phyloP scores from a whole-genome alignment of 2,329 filamentous ascomycete species.

The Colletotrichum eleusines region DNA sequence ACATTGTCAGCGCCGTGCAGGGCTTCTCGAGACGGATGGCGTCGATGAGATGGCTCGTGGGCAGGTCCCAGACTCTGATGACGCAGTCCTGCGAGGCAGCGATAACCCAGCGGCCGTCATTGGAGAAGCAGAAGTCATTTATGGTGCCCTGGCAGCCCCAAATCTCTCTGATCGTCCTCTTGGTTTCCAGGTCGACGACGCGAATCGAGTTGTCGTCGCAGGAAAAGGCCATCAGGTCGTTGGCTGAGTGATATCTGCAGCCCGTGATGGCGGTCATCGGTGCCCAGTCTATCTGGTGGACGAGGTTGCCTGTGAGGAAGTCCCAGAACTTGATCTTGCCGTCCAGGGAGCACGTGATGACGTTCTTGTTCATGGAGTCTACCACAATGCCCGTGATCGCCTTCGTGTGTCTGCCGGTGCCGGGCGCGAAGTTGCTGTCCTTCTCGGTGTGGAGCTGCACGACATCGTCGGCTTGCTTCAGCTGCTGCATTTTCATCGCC shows the following conservation, averaged over 20 bases:
- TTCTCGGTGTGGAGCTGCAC: slow-evolving; percentile 64
- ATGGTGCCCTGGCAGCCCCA: slow-evolving; percentile 82
- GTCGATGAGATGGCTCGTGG: slow-evolving; percentile 95
- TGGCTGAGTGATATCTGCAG: slow-evolving; percentile 84
- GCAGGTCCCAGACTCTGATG: slow-evolving; percentile 92
- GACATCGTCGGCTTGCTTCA: slow-evolving; percentile 69
- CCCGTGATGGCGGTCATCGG: slow-evolving; percentile 80
- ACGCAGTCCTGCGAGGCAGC: slow-evolving; percentile 85
- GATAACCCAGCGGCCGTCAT: slow-evolving; percentile 93
- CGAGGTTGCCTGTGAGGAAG: slow-evolving; percentile 83
- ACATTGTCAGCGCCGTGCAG: slow-evolving; percentile 89
- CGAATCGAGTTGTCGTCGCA: slow-evolving; percentile 92
- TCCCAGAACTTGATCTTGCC: slow-evolving; percentile 99
- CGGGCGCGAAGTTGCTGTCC: slow-evolving; percentile 58
- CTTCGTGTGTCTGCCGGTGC: slow-evolving; percentile 81
- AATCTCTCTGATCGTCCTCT: slow-evolving; percentile 91
- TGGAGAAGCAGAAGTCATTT: slow-evolving; percentile 89
- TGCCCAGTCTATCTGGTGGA: slow-evolving; percentile 87
- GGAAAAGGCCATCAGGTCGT: slow-evolving; percentile 87
- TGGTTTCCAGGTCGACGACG: slow-evolving; percentile 90
- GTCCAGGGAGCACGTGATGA: slow-evolving; percentile 90
- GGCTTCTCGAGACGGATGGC: slow-evolving; percentile 83
- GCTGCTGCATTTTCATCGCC: slow-evolving; percentile 76
- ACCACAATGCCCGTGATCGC: slow-evolving; percentile 88
- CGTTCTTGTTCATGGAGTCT: slow-evolving; percentile 86